These are phyloP conservation scores for Chrysopogon serrulatus DNA, from an alignment of 176 grass and related monocot genomes.

Conservation along the genomic window DNA sequence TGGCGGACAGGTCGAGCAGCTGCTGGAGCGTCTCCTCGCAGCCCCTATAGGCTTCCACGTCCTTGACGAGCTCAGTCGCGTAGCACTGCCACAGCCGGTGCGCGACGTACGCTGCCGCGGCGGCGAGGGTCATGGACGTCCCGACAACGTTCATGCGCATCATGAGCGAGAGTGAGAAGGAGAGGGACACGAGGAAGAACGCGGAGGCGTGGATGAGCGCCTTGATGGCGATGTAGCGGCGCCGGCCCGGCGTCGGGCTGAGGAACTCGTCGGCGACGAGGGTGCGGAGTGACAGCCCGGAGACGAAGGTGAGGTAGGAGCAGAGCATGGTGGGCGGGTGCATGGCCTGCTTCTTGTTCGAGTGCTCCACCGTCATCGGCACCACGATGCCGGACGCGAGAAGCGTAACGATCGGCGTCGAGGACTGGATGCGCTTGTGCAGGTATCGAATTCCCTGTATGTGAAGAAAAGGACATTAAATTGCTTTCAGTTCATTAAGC, in stretches of 20 bases:
- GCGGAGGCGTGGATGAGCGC: not conserved
- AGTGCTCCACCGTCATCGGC: too few relatives aligned
- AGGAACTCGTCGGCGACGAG: not conserved
- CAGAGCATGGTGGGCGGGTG: too few relatives aligned
- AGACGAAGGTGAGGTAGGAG: too few relatives aligned
- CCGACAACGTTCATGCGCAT: not conserved
- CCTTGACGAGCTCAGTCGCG: not conserved
- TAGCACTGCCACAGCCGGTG: not conserved
- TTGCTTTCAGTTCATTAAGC: too few relatives aligned
- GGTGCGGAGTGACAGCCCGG: not conserved
- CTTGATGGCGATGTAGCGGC: not conserved
- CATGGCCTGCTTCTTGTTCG: too few relatives aligned
- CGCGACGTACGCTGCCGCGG: not conserved
- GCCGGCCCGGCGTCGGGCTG: rapidly evolving
- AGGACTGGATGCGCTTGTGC: too few relatives aligned
- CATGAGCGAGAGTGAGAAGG: not conserved
- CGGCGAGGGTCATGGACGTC: not conserved
- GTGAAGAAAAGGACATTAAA: too few relatives aligned
- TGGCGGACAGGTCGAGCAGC: not conserved
- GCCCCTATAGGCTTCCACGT: not conserved
- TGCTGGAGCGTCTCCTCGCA: not conserved
- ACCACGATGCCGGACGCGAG: too few relatives aligned
- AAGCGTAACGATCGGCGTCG: too few relatives aligned
- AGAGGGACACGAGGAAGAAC: not conserved
- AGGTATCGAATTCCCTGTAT: too few relatives aligned